Conservation (phyloP, 1,139 yeast species). For the Hyphopichia pseudoburtonii region DNA sequence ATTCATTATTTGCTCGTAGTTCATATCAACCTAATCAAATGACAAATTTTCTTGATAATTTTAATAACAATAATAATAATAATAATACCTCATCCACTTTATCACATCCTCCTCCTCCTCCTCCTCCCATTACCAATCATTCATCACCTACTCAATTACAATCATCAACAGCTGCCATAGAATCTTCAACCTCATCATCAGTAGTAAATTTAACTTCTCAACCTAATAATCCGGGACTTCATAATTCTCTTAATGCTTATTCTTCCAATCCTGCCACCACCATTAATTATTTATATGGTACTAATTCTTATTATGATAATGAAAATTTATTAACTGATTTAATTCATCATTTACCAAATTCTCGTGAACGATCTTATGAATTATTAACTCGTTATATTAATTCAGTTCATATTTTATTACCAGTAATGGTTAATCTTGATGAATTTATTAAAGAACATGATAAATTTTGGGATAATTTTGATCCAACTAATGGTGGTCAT, state of each 20-base stretch:
- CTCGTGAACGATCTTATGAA: conserved; percentile 49
- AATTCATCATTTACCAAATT: conserved; percentile 30
- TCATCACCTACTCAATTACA: conserved; percentile 4
- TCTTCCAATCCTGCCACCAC: conserved; percentile 42
- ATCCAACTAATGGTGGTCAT: background rate
- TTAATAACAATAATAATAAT: conserved; percentile 2
- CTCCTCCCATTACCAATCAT: conserved; percentile 6
- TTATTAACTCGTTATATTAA: conserved; percentile 47
- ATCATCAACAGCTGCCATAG: no score
- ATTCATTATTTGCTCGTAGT: conserved; percentile 19
- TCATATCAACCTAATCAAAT: conserved; percentile 7
- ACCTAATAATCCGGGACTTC: conserved; percentile 22
- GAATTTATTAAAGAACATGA: conserved; percentile 50
- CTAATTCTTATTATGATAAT: conserved; percentile 42
- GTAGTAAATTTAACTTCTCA: conserved; percentile 7
- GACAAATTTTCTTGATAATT: conserved; percentile 15
- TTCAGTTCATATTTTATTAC: conserved; percentile 55
- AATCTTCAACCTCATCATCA: conserved; percentile 5
- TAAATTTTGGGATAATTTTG: conserved; percentile 41
- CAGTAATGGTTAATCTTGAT: conserved; percentile 44
- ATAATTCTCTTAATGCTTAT: conserved; percentile 27
- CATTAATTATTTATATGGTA: conserved; percentile 43
- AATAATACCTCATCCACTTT: no score
- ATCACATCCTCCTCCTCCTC: no score
- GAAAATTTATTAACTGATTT: conserved; percentile 37